Evolutionary conservation across 768 basidiomycete genomes (phyloP).

Genomic region (Tricholoma matsutake): DNA sequence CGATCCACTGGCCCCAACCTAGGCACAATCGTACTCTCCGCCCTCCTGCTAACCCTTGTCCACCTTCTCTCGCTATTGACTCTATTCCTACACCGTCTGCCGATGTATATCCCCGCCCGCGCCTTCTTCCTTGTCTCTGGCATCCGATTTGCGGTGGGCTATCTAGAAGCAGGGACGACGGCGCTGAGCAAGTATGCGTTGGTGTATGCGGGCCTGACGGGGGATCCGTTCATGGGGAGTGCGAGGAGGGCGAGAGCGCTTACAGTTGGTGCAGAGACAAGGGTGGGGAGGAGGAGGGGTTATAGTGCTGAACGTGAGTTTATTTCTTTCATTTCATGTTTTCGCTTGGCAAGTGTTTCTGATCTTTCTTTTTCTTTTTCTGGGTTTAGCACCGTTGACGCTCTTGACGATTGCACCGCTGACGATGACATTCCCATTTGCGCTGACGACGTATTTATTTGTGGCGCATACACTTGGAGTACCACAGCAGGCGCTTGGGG

Average conservation of each 20-base stretch:
- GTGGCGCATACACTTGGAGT: slow-evolving; percentile 77
- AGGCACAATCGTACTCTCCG: slow-evolving; percentile 74
- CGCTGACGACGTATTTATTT: slow-evolving; percentile 80
- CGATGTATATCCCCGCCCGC: slow-evolving; percentile 48
- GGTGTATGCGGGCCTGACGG: slow-evolving; percentile 73
- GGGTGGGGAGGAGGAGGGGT: slow-evolving; percentile 36
- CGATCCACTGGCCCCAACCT: slow-evolving; percentile 81
- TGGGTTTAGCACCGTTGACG: slow-evolving; percentile 52
- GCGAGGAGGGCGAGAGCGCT: slow-evolving; percentile 50
- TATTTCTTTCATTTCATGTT: slow-evolving; percentile 6
- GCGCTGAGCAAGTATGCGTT: slow-evolving; percentile 59
- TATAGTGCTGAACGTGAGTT: slow-evolving; percentile 59
- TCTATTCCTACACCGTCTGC: slow-evolving; percentile 51
- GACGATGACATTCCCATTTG: slow-evolving; percentile 78
- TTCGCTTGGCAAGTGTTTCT: background rate
- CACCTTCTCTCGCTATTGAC: slow-evolving; percentile 52
- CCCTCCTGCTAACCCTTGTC: slow-evolving; percentile 72
- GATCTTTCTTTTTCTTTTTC: background rate
- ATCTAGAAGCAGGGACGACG: slow-evolving; percentile 49
- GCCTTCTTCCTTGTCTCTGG: slow-evolving; percentile 42
- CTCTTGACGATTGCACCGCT: slow-evolving; percentile 76
- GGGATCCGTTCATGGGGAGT: slow-evolving; percentile 61
- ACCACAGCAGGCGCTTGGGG: slow-evolving; percentile 70
- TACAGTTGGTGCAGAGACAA: slow-evolving; percentile 29
- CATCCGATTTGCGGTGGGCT: slow-evolving; percentile 50